Evolutionary conservation across 1,284 basidiomycete species (phyloP).

Genomic region (Irpex rosettiformis): DNA sequence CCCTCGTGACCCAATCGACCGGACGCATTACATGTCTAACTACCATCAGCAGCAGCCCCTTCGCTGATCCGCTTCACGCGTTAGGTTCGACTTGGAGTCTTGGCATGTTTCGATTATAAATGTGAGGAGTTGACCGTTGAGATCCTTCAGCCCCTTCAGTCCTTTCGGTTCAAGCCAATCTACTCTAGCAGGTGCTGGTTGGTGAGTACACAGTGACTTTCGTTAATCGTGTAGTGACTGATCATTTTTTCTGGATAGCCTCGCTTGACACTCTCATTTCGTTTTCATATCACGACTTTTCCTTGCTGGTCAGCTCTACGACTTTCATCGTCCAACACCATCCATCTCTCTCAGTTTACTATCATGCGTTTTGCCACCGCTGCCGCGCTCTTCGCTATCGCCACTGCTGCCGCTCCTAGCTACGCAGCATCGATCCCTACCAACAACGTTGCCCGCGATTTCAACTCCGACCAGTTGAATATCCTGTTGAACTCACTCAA

Average conservation of each 20-base stretch:
- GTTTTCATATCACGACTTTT: background rate
- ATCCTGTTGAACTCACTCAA: too few species aligned
- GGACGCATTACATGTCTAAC: too few species aligned
- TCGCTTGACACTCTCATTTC: conserved; percentile 6
- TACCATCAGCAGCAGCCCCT: too few species aligned
- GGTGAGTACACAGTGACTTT: conserved; percentile 5
- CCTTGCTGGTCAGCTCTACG: background rate
- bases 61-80: too few species aligned
- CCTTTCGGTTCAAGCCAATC: conserved; percentile 10
- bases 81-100: too few species aligned
- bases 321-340: background rate
- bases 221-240: background rate
- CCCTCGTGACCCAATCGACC: too few species aligned
- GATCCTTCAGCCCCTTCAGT: background rate
- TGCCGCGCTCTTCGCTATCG: conserved; percentile 3
- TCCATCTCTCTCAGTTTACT: background rate
- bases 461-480: conserved; percentile 3
- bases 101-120: too few species aligned
- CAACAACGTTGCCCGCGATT: background rate
- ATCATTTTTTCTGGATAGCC: background rate
- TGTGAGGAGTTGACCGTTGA: too few species aligned
- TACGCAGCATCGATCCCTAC: background rate
- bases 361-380: conserved; percentile 7
- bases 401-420: background rate
- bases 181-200: conserved; percentile 10